A percentile compares a stretch with the other conserved stretches of the same genome.
Conservation (phyloP, 495 filamentous ascomycete species). For the Lindgomyces ingoldianus region DNA sequence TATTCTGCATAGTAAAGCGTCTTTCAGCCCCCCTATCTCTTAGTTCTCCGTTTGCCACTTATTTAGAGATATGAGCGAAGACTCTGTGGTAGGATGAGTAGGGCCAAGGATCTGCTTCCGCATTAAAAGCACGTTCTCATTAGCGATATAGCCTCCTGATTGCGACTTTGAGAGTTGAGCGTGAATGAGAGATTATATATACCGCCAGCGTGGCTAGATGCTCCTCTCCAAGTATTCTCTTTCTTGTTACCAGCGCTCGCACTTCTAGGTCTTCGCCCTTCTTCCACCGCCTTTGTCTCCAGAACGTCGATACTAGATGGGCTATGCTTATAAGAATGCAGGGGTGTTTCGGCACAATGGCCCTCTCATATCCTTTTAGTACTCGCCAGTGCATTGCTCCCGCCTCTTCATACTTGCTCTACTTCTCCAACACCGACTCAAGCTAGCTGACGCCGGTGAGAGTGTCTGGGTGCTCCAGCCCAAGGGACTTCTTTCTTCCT, state of each 20-base stretch:
- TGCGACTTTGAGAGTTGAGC: background rate
- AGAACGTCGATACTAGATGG: constrained; percentile 12
- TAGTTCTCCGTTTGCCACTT: background rate
- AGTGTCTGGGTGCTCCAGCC: background rate
- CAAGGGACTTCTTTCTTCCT: background rate
- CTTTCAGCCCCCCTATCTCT: background rate
- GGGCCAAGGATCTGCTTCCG: background rate
- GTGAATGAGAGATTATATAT: constrained; percentile 14
- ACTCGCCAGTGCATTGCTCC: background rate
- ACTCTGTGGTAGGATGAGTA: background rate
- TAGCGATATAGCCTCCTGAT: background rate
- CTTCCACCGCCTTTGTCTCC: constrained; percentile 12
- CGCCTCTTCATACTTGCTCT: background rate
- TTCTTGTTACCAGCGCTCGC: constrained; percentile 4
- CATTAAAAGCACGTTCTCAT: background rate
- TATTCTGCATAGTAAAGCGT: background rate
- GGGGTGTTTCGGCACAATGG: constrained; percentile 15
- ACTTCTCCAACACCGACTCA: background rate
- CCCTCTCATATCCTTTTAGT: constrained; percentile 4
- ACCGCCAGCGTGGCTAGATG: constrained; percentile 14
- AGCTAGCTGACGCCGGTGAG: background rate
- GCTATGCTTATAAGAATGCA: background rate
- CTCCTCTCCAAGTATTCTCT: constrained; percentile 17
- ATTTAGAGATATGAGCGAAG: background rate
- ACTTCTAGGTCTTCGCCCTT: constrained; percentile 19